These are phyloP conservation scores for Podila verticillata DNA, from an alignment of 192 early-diverging fungal genomes.

Conservation along the genomic window DNA sequence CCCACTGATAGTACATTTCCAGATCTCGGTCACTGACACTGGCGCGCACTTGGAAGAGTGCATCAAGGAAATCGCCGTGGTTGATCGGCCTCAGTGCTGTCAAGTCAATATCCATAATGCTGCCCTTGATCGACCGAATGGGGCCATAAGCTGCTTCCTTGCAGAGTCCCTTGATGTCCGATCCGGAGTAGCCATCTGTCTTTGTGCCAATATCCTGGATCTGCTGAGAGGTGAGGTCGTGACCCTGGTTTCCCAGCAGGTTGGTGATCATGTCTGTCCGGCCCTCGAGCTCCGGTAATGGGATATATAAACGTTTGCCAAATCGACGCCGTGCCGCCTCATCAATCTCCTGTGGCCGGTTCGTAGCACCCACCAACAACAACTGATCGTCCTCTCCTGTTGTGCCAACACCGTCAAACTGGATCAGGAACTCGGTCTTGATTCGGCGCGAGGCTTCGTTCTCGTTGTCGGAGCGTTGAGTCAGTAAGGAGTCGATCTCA, in stretches of 20 bases:
- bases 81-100: constrained; percentile 70
- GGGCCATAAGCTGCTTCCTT: constrained; percentile 76
- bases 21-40: constrained; percentile 88
- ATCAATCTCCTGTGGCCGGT: constrained; percentile 89
- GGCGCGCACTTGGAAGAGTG: constrained; percentile 83
- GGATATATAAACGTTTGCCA: constrained; percentile 81
- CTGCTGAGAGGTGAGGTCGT: constrained; percentile 67
- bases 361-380: constrained; percentile 76
- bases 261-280: constrained; percentile 71
- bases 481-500: constrained; percentile 93
- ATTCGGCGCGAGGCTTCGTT: constrained; percentile 87
- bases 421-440: constrained; percentile 94
- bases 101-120: constrained; percentile 36
- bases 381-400: constrained; percentile 79
- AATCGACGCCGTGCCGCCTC: constrained; percentile 86
- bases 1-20: constrained; percentile 77
- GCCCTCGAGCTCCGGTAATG: constrained; percentile 81
- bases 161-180: constrained; percentile 89
- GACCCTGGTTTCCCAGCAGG: constrained; percentile 65
- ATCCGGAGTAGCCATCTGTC: constrained; percentile 86
- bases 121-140: constrained; percentile 51
- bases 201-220: constrained; percentile 66
- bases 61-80: constrained; percentile 80
- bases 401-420: constrained; percentile 84
- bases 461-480: constrained; percentile 90